phyloP scores from a whole-genome alignment of 257 asterid genomes.

The Parsonsia alboflavescens region DNA sequence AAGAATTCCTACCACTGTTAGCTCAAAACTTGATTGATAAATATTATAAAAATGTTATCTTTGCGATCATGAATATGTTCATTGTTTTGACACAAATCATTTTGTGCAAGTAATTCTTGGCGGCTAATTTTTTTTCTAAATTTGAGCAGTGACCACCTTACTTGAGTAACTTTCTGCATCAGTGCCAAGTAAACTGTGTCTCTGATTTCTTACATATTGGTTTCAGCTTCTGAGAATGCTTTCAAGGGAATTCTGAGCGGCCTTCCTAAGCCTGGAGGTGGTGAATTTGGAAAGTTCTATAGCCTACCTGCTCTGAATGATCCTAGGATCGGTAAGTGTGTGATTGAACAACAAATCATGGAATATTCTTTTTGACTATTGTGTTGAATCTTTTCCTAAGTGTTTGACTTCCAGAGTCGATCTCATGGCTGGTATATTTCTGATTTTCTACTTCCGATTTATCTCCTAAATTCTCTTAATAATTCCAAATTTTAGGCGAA shows the following conservation, averaged over 20 bases:
- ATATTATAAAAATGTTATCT: too few relatives aligned
- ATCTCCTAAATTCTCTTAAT: background rate
- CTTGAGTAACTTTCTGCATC: background rate
- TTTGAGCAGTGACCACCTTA: background rate
- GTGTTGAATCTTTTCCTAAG: background rate
- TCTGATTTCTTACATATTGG: background rate
- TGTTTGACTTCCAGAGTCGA: background rate
- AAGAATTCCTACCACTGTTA: background rate
- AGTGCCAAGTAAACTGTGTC: background rate
- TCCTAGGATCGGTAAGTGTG: conserved; percentile 61
- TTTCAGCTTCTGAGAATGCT: conserved; percentile 67
- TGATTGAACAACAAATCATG: background rate
- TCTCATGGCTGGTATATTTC: background rate
- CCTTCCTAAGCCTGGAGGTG: conserved; percentile 88
- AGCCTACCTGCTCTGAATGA: conserved; percentile 86
- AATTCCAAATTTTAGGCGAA: background rate
- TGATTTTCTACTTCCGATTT: background rate
- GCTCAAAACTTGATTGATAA: background rate
- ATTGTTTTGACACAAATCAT: background rate
- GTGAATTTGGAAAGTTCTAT: conserved; percentile 82
- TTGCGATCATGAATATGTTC: too few relatives aligned
- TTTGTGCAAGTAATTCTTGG: background rate
- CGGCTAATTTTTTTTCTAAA: background rate
- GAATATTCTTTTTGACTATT: background rate
- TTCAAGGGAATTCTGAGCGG: conserved; percentile 56